Percentiles rank a stretch among this genome's conserved stretches.
These are phyloP conservation scores for Penicillium dipodomyicola DNA, from an alignment of 495 filamentous ascomycete species.

Conservation along the genomic window DNA sequence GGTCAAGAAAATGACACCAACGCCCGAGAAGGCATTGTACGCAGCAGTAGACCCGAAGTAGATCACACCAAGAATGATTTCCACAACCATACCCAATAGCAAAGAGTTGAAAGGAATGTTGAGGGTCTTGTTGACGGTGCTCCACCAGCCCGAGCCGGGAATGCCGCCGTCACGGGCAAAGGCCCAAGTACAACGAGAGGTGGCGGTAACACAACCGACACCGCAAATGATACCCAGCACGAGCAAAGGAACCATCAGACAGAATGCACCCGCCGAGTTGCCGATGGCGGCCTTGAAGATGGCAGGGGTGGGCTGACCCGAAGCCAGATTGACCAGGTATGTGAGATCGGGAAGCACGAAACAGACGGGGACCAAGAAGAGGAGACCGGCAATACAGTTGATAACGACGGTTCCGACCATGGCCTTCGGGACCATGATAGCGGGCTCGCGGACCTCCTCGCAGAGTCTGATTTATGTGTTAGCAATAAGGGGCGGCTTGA, in stretches of 20 bases:
- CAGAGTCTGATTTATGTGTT: slow-evolving; percentile 43
- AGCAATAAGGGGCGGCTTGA: background rate
- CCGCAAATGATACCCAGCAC: slow-evolving; percentile 66
- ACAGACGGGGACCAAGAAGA: slow-evolving; percentile 59
- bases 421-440: slow-evolving; percentile 60
- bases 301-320: slow-evolving; percentile 38
- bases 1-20: slow-evolving; percentile 57
- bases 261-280: slow-evolving; percentile 55
- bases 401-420: slow-evolving; percentile 65
- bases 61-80: slow-evolving; percentile 53
- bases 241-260: slow-evolving; percentile 63
- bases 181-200: slow-evolving; percentile 67
- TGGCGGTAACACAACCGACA: slow-evolving; percentile 65
- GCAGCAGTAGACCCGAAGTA: slow-evolving; percentile 57
- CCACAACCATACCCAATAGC: slow-evolving; percentile 48
- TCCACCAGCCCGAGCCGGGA: slow-evolving; percentile 59
- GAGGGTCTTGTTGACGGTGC: slow-evolving; percentile 45
- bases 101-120: slow-evolving; percentile 54
- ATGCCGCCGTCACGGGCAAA: slow-evolving; percentile 63
- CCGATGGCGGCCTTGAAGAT: slow-evolving; percentile 26
- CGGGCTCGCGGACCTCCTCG: slow-evolving; percentile 61
- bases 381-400: slow-evolving; percentile 61
- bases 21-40: slow-evolving; percentile 60
- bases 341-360: slow-evolving; percentile 57
- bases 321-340: slow-evolving; percentile 54